phyloP scores from a whole-genome alignment of 129 eudicot species.

The Silybum marianum region DNA sequence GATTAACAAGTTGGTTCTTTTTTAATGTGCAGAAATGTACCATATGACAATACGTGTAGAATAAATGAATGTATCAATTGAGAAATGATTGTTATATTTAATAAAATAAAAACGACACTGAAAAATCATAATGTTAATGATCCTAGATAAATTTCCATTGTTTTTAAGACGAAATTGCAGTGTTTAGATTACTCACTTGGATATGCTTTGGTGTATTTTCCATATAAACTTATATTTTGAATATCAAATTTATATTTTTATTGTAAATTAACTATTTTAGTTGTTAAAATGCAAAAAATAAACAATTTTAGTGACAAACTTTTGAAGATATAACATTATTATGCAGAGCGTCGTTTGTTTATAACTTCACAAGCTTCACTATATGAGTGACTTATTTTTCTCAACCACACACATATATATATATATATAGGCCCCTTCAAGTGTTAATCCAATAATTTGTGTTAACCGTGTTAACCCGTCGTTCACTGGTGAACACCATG shows the following conservation, averaged over 20 bases:
- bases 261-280: neutral
- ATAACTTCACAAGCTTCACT: too few relatives aligned
- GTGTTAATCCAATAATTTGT: too few relatives aligned
- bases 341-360: neutral
- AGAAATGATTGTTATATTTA: neutral
- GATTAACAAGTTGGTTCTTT: neutral
- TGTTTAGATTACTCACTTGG: too few relatives aligned
- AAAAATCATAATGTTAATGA: neutral
- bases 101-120: neutral
- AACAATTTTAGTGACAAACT: neutral
- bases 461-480: too few relatives aligned
- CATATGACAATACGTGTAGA: too few relatives aligned
- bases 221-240: too few relatives aligned
- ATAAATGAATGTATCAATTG: neutral
- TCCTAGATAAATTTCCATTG: neutral
- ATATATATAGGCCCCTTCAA: too few relatives aligned
- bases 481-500: too few relatives aligned
- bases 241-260: neutral
- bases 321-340: neutral
- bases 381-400: too few relatives aligned
- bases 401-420: too few relatives aligned
- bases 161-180: too few relatives aligned
- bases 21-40: neutral
- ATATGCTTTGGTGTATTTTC: too few relatives aligned
- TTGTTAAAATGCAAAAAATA: neutral